phyloP scores from a whole-genome alignment of 106 monocot species.

The Agapanthus africanus region DNA sequence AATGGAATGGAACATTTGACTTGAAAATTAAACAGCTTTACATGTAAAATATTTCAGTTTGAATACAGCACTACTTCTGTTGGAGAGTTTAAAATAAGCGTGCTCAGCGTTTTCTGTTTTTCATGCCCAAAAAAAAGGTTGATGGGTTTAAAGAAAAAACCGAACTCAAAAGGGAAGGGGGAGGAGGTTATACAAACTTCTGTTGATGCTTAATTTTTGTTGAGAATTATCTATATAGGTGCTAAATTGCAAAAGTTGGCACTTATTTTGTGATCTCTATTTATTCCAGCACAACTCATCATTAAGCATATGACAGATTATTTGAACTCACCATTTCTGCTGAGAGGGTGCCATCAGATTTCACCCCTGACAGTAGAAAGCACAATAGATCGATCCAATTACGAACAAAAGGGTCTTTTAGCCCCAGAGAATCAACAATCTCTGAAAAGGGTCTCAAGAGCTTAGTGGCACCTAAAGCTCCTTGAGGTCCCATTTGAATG shows the following conservation, averaged over 20 bases:
- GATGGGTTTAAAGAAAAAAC: neutral
- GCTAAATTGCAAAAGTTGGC: too few species aligned
- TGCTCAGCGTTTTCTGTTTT: neutral
- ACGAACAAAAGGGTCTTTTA: constrained; percentile 86
- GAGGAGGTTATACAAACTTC: too few species aligned
- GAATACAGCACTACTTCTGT: too few species aligned
- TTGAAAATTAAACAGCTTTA: neutral
- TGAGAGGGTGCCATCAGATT: constrained; percentile 69
- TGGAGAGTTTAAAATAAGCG: neutral
- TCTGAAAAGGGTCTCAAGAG: constrained; percentile 91
- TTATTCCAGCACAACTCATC: too few species aligned
- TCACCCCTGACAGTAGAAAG: constrained; percentile 89
- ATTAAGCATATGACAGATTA: neutral
- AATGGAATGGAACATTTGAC: neutral
- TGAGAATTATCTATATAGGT: too few species aligned
- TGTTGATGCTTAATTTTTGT: too few species aligned
- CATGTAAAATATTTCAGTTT: too few species aligned
- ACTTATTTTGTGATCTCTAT: too few species aligned
- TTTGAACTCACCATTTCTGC: constrained; percentile 74
- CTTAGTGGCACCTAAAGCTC: constrained; percentile 85
- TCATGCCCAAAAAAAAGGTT: neutral
- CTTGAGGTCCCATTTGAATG: constrained; percentile 86
- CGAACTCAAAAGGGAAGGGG: too few species aligned
- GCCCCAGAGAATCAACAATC: constrained; percentile 66
- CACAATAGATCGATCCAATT: constrained; percentile 87